phyloP scores from a whole-genome alignment of 192 early-diverging fungal species.

The Cetraspora pellucida region DNA sequence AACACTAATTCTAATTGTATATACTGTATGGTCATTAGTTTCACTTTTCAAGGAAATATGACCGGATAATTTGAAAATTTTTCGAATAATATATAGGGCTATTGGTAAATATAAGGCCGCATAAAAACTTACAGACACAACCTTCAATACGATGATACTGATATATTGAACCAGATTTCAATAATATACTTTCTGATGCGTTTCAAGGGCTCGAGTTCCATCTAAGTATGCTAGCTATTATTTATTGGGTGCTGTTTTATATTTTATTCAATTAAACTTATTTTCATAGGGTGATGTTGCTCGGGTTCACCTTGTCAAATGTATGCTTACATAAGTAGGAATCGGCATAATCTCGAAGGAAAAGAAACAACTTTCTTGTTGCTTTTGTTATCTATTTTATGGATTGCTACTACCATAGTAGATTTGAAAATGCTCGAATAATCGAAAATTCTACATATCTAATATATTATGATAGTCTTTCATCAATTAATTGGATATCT shows the following conservation, averaged over 20 bases:
- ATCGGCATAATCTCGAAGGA: not conserved
- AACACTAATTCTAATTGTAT: not conserved
- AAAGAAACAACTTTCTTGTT: slow-evolving; percentile 33
- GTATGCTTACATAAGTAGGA: slow-evolving; percentile 28
- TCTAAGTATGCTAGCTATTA: not conserved
- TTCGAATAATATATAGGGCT: slow-evolving; percentile 29
- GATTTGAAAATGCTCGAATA: slow-evolving; percentile 36
- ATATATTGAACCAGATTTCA: slow-evolving; percentile 34
- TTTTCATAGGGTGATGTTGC: slow-evolving; percentile 36
- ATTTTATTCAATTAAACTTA: not conserved
- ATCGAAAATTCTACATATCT: not conserved
- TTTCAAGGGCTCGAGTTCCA: not conserved
- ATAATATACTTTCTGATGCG: slow-evolving; percentile 27
- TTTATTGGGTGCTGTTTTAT: not conserved
- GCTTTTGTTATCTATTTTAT: slow-evolving; percentile 36
- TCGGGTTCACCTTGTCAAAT: slow-evolving; percentile 44
- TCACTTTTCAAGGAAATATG: slow-evolving; percentile 22
- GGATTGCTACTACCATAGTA: slow-evolving; percentile 33
- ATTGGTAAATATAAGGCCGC: slow-evolving; percentile 32
- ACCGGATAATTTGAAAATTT: not conserved
- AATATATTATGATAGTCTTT: slow-evolving; percentile 4
- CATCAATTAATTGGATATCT: slow-evolving; percentile 28
- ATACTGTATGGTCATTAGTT: slow-evolving; percentile 25
- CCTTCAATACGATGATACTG: not conserved
- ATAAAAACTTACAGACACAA: slow-evolving; percentile 35